These are phyloP conservation scores for Colletotrichum nymphaeae DNA, from an alignment of 2,329 filamentous ascomycete genomes.

Conservation along the genomic window DNA sequence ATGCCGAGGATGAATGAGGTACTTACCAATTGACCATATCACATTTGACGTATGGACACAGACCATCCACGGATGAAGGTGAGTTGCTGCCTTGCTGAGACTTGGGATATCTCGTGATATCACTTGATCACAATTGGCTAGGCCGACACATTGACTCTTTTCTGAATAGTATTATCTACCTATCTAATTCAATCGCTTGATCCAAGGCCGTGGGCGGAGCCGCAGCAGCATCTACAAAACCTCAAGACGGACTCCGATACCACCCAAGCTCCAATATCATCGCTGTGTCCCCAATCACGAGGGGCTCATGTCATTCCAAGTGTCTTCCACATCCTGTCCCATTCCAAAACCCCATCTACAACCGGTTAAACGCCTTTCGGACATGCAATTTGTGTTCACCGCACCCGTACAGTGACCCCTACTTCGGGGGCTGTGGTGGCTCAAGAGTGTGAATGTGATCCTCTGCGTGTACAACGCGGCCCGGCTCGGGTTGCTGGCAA, in stretches of 20 bases:
- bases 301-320: conserved; percentile 21
- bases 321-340: conserved; percentile 8
- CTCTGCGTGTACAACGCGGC: conserved; percentile 76
- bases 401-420: background rate
- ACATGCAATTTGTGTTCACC: conserved; percentile 24
- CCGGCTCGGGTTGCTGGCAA: conserved; percentile 80
- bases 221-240: conserved; percentile 19
- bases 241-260: background rate
- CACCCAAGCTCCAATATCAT: conserved; percentile 22
- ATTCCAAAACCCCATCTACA: background rate
- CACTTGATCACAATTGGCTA: background rate
- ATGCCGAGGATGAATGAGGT: background rate
- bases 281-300: conserved; percentile 16
- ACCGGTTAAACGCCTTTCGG: conserved; percentile 24
- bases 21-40: background rate
- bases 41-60: no score
- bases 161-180: conserved; percentile 24
- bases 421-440: conserved; percentile 64
- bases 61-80: no score
- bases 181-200: conserved; percentile 23
- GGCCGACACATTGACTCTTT: conserved; percentile 33
- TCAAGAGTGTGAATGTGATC: conserved; percentile 90
- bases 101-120: no score
- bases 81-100: no score
- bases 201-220: conserved; percentile 1